Conservation (phyloP, 2,329 filamentous ascomycete genomes). For the Claviceps arundinis region DNA sequence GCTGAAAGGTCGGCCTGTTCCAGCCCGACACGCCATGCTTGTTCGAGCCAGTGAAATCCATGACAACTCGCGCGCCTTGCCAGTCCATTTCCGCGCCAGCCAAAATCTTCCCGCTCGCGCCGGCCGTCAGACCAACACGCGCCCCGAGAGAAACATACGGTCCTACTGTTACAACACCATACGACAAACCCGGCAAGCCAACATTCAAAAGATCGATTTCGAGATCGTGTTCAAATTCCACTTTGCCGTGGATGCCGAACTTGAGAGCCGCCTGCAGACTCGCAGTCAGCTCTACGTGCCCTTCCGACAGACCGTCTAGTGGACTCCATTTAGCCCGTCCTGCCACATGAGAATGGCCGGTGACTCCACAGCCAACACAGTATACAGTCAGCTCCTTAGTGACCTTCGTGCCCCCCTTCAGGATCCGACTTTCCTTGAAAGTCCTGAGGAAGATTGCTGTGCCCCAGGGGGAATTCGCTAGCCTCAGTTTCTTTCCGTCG, state of each 20-base stretch:
- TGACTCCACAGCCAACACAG: conserved; percentile 4
- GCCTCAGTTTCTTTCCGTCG: not conserved
- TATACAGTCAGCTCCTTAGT: not conserved
- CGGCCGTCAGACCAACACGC: conserved; percentile 11
- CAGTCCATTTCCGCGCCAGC: conserved; percentile 16
- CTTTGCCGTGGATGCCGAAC: conserved; percentile 19
- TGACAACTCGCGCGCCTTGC: conserved; percentile 2
- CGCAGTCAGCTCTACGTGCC: conserved; percentile 5
- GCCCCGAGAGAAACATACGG: conserved; percentile 13
- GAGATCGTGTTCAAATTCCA: too few relatives aligned
- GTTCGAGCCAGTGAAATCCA: conserved; percentile 13
- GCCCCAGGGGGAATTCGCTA: conserved; percentile 1
- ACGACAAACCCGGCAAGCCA: conserved; percentile 14
- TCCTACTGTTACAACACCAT: conserved; percentile 15
- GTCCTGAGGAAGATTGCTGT: not conserved
- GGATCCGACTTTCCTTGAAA: not conserved
- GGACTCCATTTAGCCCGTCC: conserved; percentile 4
- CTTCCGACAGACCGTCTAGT: conserved; percentile 11
- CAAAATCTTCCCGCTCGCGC: conserved; percentile 14
- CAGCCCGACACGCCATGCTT: not conserved
- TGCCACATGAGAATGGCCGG: not conserved
- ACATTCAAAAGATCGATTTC: conserved; percentile 12
- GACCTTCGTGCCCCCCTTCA: too few relatives aligned
- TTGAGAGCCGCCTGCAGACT: conserved; percentile 4
- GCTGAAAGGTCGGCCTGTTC: conserved; percentile 14